Evolutionary conservation across 2,329 filamentous ascomycete genomes (phyloP).

Genomic region (Setomelanomma holmii): DNA sequence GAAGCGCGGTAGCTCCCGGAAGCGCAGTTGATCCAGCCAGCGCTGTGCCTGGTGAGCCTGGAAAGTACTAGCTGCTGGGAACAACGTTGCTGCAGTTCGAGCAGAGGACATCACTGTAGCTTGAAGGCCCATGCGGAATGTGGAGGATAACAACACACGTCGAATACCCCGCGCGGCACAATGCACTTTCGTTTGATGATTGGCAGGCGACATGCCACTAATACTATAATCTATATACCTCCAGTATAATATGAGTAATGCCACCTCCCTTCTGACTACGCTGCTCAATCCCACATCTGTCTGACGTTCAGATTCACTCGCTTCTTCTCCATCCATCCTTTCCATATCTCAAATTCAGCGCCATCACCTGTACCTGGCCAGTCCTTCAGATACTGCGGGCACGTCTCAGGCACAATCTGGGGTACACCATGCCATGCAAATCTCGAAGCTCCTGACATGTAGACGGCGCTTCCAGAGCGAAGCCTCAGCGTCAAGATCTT

Average conservation of each 20-base stretch:
- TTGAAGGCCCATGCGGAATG: no score
- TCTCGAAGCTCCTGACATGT: constrained; percentile 82
- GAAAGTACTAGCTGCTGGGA: constrained; percentile 32
- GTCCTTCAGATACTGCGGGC: constrained; percentile 73
- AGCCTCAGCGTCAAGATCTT: constrained; percentile 52
- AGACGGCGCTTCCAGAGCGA: constrained; percentile 85
- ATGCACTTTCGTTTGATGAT: no score
- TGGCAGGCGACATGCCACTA: no score
- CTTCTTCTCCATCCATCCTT: constrained; percentile 87
- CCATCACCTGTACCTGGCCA: constrained; percentile 70
- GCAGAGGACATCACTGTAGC: no score
- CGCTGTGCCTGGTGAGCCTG: constrained; percentile 37
- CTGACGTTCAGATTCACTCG: constrained; percentile 91
- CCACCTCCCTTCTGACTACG: no score
- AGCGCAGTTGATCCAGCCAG: constrained; percentile 15
- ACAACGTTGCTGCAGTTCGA: no score
- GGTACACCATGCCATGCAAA: constrained; percentile 97
- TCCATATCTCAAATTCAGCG: constrained; percentile 70
- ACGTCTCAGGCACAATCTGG: constrained; percentile 80
- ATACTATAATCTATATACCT: no score
- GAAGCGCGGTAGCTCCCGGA: constrained; percentile 16
- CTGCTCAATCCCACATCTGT: constrained; percentile 73
- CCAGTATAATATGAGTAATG: no score
- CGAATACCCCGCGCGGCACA: no score
- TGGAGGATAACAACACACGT: no score